phyloP scores from a whole-genome alignment of 208 protist genomes.

The Trypanosoma melophagium region DNA sequence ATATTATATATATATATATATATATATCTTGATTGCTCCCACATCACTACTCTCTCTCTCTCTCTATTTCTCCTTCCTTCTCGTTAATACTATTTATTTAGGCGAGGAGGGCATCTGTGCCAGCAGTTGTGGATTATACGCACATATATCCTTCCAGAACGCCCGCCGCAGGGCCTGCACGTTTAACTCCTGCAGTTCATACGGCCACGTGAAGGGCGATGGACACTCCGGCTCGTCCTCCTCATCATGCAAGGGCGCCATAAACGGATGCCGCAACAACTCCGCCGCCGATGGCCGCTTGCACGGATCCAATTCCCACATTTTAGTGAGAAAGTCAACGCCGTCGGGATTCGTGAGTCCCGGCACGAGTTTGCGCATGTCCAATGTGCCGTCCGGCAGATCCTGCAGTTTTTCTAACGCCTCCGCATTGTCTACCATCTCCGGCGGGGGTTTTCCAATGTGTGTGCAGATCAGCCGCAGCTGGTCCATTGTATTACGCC shows the following conservation, averaged over 20 bases:
- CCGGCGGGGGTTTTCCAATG: slow-evolving; percentile 93
- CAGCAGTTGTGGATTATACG: slow-evolving; percentile 71
- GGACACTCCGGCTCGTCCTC: slow-evolving; percentile 76
- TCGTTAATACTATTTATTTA: slow-evolving; percentile 6
- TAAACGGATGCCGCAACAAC: slow-evolving; percentile 80
- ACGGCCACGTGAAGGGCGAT: slow-evolving; percentile 65
- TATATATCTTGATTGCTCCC: neutral
- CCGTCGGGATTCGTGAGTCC: slow-evolving; percentile 63
- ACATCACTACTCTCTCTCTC: neutral
- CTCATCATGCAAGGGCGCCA: slow-evolving; percentile 82
- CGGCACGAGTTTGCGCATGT: slow-evolving; percentile 71
- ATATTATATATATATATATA: slow-evolving; percentile 8
- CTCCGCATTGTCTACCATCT: slow-evolving; percentile 79
- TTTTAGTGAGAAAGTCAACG: slow-evolving; percentile 78
- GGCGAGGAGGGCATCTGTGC: slow-evolving; percentile 12
- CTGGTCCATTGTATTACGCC: slow-evolving; percentile 91
- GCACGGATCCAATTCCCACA: slow-evolving; percentile 75
- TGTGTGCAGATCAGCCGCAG: slow-evolving; percentile 88
- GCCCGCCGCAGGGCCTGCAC: slow-evolving; percentile 64
- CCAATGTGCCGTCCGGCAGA: slow-evolving; percentile 64
- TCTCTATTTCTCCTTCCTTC: neutral
- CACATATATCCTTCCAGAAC: slow-evolving; percentile 88
- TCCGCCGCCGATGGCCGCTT: slow-evolving; percentile 79
- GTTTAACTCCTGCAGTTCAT: slow-evolving; percentile 73
- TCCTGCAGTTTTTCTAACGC: slow-evolving; percentile 78